A percentile compares a stretch with the other conserved stretches of the same genome.
Evolutionary conservation across 2,329 filamentous ascomycete species (phyloP).

Genomic region (Penicillium sp.): DNA sequence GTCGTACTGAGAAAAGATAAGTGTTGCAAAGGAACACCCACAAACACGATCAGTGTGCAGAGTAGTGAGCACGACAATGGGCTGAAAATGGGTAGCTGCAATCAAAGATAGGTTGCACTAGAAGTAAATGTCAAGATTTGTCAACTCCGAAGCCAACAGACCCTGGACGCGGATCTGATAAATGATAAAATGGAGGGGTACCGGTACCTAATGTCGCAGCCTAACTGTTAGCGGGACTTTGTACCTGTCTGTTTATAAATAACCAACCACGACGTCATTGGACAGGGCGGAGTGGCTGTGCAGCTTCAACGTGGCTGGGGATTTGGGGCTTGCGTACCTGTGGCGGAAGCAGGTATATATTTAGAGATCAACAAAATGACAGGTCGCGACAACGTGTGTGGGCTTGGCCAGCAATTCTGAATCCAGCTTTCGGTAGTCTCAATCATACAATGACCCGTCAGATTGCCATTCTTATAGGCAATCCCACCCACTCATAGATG

Average conservation of each 20-base stretch:
- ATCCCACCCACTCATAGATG: neutral
- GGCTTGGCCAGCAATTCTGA: neutral
- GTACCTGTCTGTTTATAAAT: slow-evolving; percentile 32
- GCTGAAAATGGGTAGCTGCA: slow-evolving; percentile 20
- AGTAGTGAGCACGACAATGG: slow-evolving; percentile 14
- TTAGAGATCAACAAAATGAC: slow-evolving; percentile 1
- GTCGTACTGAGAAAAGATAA: slow-evolving; percentile 14
- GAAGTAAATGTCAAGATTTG: neutral
- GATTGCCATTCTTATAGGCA: slow-evolving; percentile 12
- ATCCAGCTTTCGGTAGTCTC: neutral
- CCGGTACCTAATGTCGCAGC: slow-evolving; percentile 35
- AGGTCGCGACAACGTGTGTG: neutral
- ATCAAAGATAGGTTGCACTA: neutral
- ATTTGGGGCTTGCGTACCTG: slow-evolving; percentile 1
- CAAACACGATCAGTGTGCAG: slow-evolving; percentile 17
- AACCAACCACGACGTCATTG: slow-evolving; percentile 24
- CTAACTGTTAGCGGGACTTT: slow-evolving; percentile 28
- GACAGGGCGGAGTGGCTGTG: slow-evolving; percentile 24
- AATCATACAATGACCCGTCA: neutral
- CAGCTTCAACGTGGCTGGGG: slow-evolving; percentile 9
- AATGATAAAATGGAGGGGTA: slow-evolving; percentile 18
- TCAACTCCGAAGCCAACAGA: neutral
- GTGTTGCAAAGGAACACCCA: slow-evolving; percentile 24
- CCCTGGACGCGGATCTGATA: neutral
- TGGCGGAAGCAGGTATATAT: slow-evolving; percentile 9